Percentiles rank a stretch among this genome's conserved stretches.
Evolutionary conservation across 2,329 filamentous ascomycete species (phyloP).

Genomic region (Cytospora chrysosperma): DNA sequence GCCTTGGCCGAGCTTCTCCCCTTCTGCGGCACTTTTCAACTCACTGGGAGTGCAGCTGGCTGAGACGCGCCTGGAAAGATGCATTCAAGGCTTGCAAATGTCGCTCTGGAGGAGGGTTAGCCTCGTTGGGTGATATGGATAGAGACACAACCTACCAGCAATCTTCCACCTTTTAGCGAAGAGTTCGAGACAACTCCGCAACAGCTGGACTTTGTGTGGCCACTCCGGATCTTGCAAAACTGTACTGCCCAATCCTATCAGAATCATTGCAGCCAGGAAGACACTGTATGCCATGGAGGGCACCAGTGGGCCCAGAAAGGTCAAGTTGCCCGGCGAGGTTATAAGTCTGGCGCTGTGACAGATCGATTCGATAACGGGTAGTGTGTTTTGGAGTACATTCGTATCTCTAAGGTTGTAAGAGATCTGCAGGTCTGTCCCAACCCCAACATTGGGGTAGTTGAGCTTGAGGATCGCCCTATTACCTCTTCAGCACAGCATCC

Average conservation of each 20-base stretch:
- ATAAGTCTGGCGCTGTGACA: conserved; percentile 27
- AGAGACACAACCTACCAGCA: conserved; percentile 28
- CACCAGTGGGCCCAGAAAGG: conserved; percentile 24
- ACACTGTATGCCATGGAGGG: conserved; percentile 30
- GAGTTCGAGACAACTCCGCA: conserved; percentile 27
- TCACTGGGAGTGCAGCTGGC: conserved; percentile 14
- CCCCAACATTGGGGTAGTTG: conserved; percentile 30
- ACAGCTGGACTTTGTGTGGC: conserved; percentile 28
- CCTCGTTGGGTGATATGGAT: neutral
- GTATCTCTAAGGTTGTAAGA: conserved; percentile 17
- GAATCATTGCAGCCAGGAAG: conserved; percentile 29
- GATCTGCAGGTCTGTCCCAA: conserved; percentile 11
- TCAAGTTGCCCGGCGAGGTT: conserved; percentile 22
- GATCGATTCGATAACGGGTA: conserved; percentile 28
- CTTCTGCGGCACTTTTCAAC: neutral
- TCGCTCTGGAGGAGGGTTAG: conserved; percentile 7
- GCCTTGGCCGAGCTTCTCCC: neutral
- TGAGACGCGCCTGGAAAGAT: conserved; percentile 12
- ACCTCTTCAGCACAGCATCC: conserved; percentile 22
- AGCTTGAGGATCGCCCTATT: conserved; percentile 32
- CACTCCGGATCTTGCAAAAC: conserved; percentile 28
- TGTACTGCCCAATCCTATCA: conserved; percentile 29
- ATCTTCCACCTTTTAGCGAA: conserved; percentile 31
- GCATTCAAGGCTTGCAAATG: conserved; percentile 22
- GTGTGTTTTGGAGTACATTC: conserved; percentile 26